phyloP scores from a whole-genome alignment of 1,284 basidiomycete species.

The Malassezia nana region DNA sequence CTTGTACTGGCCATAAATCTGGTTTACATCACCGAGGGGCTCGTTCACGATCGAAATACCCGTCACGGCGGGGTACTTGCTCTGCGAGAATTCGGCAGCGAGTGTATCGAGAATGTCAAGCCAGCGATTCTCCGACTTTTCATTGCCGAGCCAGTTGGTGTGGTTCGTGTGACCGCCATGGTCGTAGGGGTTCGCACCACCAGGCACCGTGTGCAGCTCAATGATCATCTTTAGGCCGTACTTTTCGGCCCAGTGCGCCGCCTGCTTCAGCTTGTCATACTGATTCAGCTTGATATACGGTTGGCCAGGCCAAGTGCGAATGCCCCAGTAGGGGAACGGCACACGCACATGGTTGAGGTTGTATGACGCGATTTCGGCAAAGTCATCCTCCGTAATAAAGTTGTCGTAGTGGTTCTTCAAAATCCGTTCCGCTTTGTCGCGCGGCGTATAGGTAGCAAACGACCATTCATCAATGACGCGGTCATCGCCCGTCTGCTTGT shows the following conservation, averaged over 20 bases:
- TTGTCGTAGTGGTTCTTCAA: slow-evolving; percentile 61
- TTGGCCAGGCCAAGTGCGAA: slow-evolving; percentile 66
- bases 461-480: slow-evolving; percentile 69
- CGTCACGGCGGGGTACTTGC: slow-evolving; percentile 33
- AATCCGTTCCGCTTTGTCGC: slow-evolving; percentile 42
- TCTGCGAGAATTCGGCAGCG: slow-evolving; percentile 25
- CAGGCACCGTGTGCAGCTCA: slow-evolving; percentile 56
- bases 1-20: slow-evolving; percentile 29
- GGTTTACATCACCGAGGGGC: slow-evolving; percentile 24
- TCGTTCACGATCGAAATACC: slow-evolving; percentile 41
- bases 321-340: slow-evolving; percentile 87
- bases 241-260: slow-evolving; percentile 66
- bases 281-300: slow-evolving; percentile 77
- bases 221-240: slow-evolving; percentile 70
- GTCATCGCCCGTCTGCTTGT: slow-evolving; percentile 48
- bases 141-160: slow-evolving; percentile 63
- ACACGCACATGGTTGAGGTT: slow-evolving; percentile 63
- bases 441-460: slow-evolving; percentile 59
- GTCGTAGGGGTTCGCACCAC: slow-evolving; percentile 49
- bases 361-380: slow-evolving; percentile 54
- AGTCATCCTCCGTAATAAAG: slow-evolving; percentile 69
- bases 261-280: slow-evolving; percentile 53
- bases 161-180: slow-evolving; percentile 60
- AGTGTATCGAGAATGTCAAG: slow-evolving; percentile 59
- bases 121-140: slow-evolving; percentile 62